A percentile compares a stretch with the other conserved stretches of the same genome.
These are phyloP conservation scores for Fusarium redolens DNA, from an alignment of 2,329 filamentous ascomycete species.

Conservation along the genomic window DNA sequence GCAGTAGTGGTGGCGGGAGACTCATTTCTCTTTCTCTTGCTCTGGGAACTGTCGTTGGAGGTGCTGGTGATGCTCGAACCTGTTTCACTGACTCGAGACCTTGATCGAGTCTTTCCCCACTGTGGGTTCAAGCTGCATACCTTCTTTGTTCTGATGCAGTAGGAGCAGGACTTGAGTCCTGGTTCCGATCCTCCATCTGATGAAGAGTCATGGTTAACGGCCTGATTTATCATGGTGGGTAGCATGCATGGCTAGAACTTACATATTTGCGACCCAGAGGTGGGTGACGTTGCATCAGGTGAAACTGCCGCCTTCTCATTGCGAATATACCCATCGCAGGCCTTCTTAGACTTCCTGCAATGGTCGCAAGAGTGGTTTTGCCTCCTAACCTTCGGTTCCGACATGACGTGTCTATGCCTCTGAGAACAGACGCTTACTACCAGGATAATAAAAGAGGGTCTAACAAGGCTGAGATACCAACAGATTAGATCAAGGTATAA, in stretches of 20 bases:
- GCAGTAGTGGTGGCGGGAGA: fast-evolving
- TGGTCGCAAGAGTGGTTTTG: background rate
- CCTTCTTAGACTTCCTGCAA: background rate
- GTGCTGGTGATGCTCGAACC: background rate
- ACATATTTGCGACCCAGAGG: background rate
- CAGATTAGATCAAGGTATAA: background rate
- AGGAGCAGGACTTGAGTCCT: background rate
- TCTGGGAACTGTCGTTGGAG: background rate
- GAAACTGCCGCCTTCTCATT: background rate
- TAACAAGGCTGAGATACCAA: background rate
- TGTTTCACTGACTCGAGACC: background rate
- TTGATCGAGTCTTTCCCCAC: background rate
- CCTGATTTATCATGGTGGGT: fast-evolving
- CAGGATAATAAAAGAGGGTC: background rate
- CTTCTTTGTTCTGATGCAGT: background rate
- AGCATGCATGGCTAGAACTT: background rate
- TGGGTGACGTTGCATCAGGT: background rate
- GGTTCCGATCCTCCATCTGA: background rate
- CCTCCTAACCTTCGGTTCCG: background rate
- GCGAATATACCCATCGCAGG: background rate
- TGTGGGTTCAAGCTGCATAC: background rate
- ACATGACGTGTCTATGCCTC: background rate
- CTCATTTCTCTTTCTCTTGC: background rate
- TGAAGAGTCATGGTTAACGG: background rate
- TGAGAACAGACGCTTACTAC: background rate